phyloP scores from a whole-genome alignment of 148 eudicot genomes.

The Amaranthus cruentus region DNA sequence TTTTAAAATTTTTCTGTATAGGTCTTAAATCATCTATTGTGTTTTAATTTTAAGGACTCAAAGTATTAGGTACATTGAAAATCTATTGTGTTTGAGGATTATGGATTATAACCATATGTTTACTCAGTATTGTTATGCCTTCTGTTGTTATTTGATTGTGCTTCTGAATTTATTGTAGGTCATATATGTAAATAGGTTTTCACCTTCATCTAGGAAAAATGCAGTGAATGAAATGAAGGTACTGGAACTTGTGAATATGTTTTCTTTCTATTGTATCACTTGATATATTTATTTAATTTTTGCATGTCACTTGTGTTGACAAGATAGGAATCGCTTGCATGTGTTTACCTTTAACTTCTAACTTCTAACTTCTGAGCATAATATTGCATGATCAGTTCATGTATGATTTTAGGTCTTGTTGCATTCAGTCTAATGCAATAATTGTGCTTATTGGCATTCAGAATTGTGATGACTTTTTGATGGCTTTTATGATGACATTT shows the following conservation, averaged over 20 bases:
- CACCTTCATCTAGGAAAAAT: slow-evolving; percentile 75
- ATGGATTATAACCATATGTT: background rate
- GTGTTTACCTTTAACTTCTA: background rate
- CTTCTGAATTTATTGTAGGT: slow-evolving; percentile 45
- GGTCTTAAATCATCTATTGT: background rate
- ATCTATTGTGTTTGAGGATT: background rate
- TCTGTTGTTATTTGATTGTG: slow-evolving; percentile 2
- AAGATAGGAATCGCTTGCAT: background rate
- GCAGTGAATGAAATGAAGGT: slow-evolving; percentile 97
- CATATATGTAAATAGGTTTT: slow-evolving; percentile 88
- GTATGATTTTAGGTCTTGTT: background rate
- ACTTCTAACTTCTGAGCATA: background rate
- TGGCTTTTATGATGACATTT: no score
- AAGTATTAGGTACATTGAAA: background rate
- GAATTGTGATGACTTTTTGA: background rate
- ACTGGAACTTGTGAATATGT: slow-evolving; percentile 14
- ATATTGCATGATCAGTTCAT: background rate
- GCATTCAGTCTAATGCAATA: background rate
- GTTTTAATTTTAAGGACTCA: background rate
- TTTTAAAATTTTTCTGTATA: background rate
- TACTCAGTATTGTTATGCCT: background rate
- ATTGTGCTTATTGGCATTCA: background rate
- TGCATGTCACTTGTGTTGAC: background rate
- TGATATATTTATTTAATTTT: background rate
- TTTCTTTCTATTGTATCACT: slow-evolving; percentile 4